These are phyloP conservation scores for Botrytis byssoidea DNA, from an alignment of 2,329 filamentous ascomycete species.

Conservation along the genomic window DNA sequence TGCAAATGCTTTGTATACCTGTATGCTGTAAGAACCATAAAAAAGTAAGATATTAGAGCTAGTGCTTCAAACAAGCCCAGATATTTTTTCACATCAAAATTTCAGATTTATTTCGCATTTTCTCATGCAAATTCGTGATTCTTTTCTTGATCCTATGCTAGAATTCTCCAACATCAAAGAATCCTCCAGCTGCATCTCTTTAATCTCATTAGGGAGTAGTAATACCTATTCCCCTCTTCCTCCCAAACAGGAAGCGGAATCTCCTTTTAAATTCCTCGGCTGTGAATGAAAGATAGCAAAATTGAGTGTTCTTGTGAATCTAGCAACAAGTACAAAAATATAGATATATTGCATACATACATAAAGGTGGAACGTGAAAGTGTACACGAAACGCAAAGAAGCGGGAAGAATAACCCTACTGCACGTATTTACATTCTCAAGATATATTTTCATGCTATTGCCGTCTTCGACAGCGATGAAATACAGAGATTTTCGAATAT, in stretches of 20 bases:
- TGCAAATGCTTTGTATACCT: neutral
- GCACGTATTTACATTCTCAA: neutral
- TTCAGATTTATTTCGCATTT: neutral
- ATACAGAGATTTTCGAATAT: neutral
- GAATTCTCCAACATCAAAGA: neutral
- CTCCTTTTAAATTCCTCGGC: accelerated
- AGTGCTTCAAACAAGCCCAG: neutral
- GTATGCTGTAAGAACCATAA: neutral
- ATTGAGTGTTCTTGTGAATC: neutral
- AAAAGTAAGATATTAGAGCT: neutral
- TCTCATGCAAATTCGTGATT: neutral
- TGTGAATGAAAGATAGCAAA: neutral
- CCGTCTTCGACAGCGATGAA: neutral
- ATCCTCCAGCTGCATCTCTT: neutral
- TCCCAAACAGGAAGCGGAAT: neutral
- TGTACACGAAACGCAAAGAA: neutral
- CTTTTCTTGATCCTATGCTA: neutral
- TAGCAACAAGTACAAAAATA: neutral
- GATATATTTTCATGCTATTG: neutral
- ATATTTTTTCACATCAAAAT: no score
- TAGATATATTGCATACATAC: neutral
- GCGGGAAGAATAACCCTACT: accelerated
- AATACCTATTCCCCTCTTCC: neutral
- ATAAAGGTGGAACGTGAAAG: neutral
- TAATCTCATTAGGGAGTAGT: neutral